Percentiles rank a stretch among this genome's conserved stretches.
Conservation (phyloP, 495 filamentous ascomycete genomes). For the Penicillium paradoxum region DNA sequence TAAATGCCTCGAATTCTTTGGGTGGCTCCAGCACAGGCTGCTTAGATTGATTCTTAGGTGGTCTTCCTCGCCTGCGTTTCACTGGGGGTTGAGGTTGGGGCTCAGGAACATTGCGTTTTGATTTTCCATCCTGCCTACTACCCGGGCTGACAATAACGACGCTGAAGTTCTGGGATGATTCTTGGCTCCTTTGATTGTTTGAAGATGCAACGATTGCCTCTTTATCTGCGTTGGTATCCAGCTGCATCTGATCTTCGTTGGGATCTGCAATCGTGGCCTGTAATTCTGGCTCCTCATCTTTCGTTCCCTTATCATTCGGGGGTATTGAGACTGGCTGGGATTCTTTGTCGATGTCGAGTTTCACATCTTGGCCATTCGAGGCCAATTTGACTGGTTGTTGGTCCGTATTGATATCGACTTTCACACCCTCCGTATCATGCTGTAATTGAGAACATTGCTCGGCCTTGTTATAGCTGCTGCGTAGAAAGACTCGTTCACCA, state of each 20-base stretch:
- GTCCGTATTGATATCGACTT: background rate
- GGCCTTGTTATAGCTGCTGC: background rate
- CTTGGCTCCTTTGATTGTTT: background rate
- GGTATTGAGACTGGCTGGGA: background rate
- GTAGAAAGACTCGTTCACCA: slow-evolving; percentile 39
- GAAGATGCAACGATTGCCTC: background rate
- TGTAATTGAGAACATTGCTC: background rate
- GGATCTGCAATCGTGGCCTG: background rate
- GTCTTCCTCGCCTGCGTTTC: slow-evolving; percentile 20
- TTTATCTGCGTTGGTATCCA: background rate
- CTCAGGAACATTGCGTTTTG: slow-evolving; percentile 14
- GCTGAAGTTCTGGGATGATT: background rate
- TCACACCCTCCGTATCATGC: background rate
- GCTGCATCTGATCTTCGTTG: background rate
- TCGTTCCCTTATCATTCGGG: background rate
- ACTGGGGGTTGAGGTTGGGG: slow-evolving; percentile 12
- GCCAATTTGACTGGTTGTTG: background rate
- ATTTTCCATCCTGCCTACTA: background rate
- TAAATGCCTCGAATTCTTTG: background rate
- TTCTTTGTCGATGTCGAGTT: background rate
- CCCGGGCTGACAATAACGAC: slow-evolving; percentile 18
- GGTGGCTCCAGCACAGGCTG: background rate
- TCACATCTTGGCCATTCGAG: background rate
- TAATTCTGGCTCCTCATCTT: background rate
- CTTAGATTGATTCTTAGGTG: slow-evolving; percentile 2